phyloP scores from a whole-genome alignment of 2,329 filamentous ascomycete genomes.

The Cercospora janseana region DNA sequence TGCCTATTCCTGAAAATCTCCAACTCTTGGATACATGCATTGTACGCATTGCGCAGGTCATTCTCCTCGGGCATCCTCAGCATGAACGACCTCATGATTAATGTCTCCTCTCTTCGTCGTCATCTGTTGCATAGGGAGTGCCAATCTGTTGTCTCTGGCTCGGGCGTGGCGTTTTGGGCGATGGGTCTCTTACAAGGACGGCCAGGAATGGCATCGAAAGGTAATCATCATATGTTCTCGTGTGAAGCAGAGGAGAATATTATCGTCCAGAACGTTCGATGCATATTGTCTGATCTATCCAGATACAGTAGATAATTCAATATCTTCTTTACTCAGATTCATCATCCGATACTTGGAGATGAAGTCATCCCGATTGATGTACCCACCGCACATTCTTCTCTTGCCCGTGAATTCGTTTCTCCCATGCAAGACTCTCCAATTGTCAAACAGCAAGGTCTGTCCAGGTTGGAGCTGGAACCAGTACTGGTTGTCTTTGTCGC shows the following conservation, averaged over 20 bases:
- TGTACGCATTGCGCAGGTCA: not conserved
- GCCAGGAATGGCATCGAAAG: too few species aligned
- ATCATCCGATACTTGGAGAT: constrained; percentile 72
- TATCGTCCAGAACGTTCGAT: not conserved
- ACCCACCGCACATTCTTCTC: constrained; percentile 85
- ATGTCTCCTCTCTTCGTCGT: not conserved
- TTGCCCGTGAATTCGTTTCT: constrained; percentile 78
- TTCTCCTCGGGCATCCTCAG: not conserved
- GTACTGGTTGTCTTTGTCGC: constrained; percentile 64
- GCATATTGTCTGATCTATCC: constrained; percentile 22
- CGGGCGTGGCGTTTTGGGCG: not conserved
- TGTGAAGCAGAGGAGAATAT: too few species aligned
- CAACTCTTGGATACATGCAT: not conserved
- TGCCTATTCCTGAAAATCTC: constrained; percentile 1
- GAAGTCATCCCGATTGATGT: constrained; percentile 80
- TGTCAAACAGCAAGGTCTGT: constrained; percentile 81
- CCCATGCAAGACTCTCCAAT: constrained; percentile 91
- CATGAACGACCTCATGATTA: not conserved
- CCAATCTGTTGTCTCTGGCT: not conserved
- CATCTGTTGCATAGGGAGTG: too few species aligned
- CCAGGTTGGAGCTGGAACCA: constrained; percentile 82
- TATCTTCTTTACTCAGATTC: constrained; percentile 51
- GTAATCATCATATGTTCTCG: too few species aligned
- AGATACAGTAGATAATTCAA: constrained; percentile 35
- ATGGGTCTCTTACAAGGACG: too few species aligned